Evolutionary conservation across 148 eudicot genomes (phyloP), one percentile per base, ranked within the genome.

Genomic region (Rhododendron ferrugineum): DNA sequence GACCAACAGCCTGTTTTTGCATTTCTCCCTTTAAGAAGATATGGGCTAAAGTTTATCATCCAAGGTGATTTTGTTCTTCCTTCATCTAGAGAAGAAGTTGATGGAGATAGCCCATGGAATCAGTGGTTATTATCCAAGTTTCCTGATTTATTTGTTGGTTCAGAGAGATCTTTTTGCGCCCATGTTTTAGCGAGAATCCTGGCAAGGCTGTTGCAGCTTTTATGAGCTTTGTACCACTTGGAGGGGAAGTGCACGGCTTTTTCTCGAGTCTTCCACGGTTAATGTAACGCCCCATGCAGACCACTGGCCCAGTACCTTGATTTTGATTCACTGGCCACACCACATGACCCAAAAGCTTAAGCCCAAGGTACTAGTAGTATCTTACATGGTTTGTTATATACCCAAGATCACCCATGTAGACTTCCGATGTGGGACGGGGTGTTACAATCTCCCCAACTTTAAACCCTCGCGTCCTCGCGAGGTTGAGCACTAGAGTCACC

Each of bases 31-130:
- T 84, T 97, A n/a, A 90, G 99, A 88, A 93, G 93, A 62, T 97
- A 97, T 88, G 99, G 99, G 80, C 89, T 97, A 73, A 97, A 94
- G 87, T 97, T 95, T 89, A 97, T 97, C 78, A 89, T 97, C 75
- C 99, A 97, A 89, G 99, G 96, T 81, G 99, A 97, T 91, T 97
- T 97, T 93, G 94, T 95, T 88, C 97, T 97, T 87, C 98, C 99
- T 84, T 97, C 98, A 60, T 97, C 99, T 83, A 92, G 99, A 90
- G 99, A 97, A 90, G 99, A 95, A 85, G 98, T 97, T 89, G 98
- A 95, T 86, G 98, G 94, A 72, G 94, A 95, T 89, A 97, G 93
- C 88, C 95, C 96, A 36, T 97, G 99, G 99, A 97, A 97, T 84
- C 99, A 97, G 85, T 95, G 98, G 98, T 90, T 97, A 82, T 82